Evolutionary conservation across 768 basidiomycete genomes (phyloP).

Genomic region (Tephrocybe sp.): DNA sequence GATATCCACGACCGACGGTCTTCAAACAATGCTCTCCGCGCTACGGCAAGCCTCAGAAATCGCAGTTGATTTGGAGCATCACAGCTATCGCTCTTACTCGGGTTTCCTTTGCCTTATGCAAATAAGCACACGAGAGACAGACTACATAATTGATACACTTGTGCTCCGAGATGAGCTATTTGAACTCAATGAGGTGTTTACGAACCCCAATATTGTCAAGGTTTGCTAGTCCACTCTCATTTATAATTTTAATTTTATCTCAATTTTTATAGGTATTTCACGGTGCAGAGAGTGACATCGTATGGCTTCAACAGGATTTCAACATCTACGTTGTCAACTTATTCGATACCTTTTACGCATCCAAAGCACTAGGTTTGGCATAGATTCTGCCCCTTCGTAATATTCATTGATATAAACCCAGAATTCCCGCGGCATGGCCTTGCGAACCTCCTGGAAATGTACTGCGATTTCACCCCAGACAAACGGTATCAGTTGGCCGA

Average conservation of each 20-base stretch:
- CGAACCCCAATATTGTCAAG: conserved; percentile 83
- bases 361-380: conserved; percentile 67
- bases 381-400: background rate
- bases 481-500: conserved; percentile 97
- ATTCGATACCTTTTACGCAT: conserved; percentile 98
- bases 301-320: conserved; percentile 97
- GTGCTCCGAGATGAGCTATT: conserved; percentile 71
- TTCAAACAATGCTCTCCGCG: conserved; percentile 63
- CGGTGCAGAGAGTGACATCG: conserved; percentile 89
- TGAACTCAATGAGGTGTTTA: conserved; percentile 78
- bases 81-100: conserved; percentile 77
- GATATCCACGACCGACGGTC: conserved; percentile 55
- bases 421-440: conserved; percentile 85
- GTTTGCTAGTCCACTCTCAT: conserved; percentile 36
- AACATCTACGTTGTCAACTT: conserved; percentile 90
- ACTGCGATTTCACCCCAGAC: conserved; percentile 87
- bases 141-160: conserved; percentile 86
- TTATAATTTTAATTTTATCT: background rate
- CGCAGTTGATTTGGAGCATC: conserved; percentile 94
- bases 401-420: too few species aligned
- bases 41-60: conserved; percentile 72
- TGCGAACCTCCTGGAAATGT: conserved; percentile 80
- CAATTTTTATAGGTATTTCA: conserved; percentile 70
- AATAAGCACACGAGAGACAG: conserved; percentile 76
- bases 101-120: conserved; percentile 96